Percentiles rank a stretch among this genome's conserved stretches.
phyloP scores from a whole-genome alignment of 345 rosid species.

The Cardamine occulta region DNA sequence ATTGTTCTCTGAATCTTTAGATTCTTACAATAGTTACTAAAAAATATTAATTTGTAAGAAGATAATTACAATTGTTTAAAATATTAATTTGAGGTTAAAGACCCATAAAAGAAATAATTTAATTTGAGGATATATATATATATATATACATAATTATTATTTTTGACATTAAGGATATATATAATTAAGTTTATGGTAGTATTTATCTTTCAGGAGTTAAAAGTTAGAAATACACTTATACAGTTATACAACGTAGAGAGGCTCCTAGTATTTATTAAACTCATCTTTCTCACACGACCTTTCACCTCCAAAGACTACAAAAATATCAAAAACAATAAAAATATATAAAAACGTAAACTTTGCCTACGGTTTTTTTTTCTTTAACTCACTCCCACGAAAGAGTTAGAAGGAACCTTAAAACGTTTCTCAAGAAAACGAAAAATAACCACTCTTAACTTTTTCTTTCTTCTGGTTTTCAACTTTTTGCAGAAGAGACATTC shows the following conservation, averaged over 20 bases:
- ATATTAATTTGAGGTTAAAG: background rate
- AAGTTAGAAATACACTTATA: background rate
- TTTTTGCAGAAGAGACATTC: conserved; percentile 14
- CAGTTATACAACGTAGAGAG: conserved; percentile 1
- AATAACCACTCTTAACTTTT: conserved; percentile 18
- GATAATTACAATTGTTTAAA: conserved; percentile 1
- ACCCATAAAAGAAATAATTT: background rate
- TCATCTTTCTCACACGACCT: conserved; percentile 59
- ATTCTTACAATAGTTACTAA: background rate
- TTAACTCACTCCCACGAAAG: conserved; percentile 27
- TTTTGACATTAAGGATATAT: background rate
- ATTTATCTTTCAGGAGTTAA: background rate
- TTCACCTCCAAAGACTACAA: conserved; percentile 40
- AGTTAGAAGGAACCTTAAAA: conserved; percentile 27
- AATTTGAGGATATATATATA: background rate
- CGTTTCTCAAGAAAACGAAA: conserved; percentile 26
- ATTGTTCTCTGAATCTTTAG: background rate
- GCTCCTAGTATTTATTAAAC: conserved; percentile 62
- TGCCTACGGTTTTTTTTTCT: conserved; percentile 23
- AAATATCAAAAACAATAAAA: background rate
- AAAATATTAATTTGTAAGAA: background rate
- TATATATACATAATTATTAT: background rate
- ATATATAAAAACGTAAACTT: conserved; percentile 32
- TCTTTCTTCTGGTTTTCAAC: conserved; percentile 14
- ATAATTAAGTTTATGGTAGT: background rate